These are phyloP conservation scores for Furcasterigmium sp. DNA, from an alignment of 2,329 filamentous ascomycete genomes.

Conservation along the genomic window DNA sequence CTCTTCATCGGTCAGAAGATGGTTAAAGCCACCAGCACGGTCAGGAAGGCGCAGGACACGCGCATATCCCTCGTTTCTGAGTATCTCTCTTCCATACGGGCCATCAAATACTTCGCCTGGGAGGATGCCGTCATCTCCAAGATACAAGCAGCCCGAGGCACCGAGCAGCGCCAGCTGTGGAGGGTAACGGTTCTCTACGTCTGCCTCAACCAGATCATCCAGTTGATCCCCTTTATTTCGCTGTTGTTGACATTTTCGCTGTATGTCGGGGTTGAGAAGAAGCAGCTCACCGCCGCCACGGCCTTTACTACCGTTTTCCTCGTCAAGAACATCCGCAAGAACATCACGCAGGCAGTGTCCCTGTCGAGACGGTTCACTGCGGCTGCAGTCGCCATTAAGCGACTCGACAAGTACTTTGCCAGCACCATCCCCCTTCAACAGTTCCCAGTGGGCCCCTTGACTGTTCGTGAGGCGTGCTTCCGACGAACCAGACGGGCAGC, in stretches of 20 bases:
- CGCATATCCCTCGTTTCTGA: slow-evolving; percentile 54
- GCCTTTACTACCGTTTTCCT: slow-evolving; percentile 53
- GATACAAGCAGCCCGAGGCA: slow-evolving; percentile 41
- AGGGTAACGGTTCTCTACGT: slow-evolving; percentile 41
- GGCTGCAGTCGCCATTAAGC: slow-evolving; percentile 41
- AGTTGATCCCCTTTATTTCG: slow-evolving; percentile 46
- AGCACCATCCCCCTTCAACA: slow-evolving; percentile 41
- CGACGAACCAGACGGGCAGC: slow-evolving; percentile 42
- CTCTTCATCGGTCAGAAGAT: slow-evolving; percentile 43
- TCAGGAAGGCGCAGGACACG: slow-evolving; percentile 49
- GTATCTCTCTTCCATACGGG: slow-evolving; percentile 51
- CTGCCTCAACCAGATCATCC: slow-evolving; percentile 41
- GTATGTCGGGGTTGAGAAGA: slow-evolving; percentile 41
- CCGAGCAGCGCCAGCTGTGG: slow-evolving; percentile 52
- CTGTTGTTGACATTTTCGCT: slow-evolving; percentile 49
- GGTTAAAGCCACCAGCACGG: slow-evolving; percentile 41
- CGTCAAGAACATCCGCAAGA: slow-evolving; percentile 46
- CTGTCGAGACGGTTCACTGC: slow-evolving; percentile 35
- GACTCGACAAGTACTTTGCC: slow-evolving; percentile 49
- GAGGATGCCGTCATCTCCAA: slow-evolving; percentile 46
- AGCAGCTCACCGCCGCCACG: slow-evolving; percentile 46
- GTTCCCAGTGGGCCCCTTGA: slow-evolving; percentile 44
- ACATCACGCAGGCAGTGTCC: slow-evolving; percentile 43
- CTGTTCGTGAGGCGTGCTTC: slow-evolving; percentile 40
- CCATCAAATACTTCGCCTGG: slow-evolving; percentile 59